Evolutionary conservation across 176 grass and related monocot genomes (phyloP).

Genomic region (Oryza australiensis): DNA sequence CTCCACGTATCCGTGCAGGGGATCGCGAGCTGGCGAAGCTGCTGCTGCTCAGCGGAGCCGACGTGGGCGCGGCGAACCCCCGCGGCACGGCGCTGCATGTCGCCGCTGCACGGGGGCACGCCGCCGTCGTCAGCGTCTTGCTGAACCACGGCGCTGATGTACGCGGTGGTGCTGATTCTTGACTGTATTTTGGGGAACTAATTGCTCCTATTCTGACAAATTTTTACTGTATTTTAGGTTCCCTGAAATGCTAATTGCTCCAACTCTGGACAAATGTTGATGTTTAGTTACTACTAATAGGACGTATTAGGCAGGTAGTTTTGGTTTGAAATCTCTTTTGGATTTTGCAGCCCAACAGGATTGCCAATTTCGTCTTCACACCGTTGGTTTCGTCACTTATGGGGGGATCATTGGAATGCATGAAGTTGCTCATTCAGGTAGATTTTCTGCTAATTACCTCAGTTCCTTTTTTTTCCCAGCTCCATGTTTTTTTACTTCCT

Average conservation of each 20-base stretch:
- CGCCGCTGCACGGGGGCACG: not conserved
- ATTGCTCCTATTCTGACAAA: too few species aligned
- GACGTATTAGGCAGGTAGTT: not conserved
- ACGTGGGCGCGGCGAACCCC: constrained; percentile 5
- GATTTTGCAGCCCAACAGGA: constrained; percentile 16
- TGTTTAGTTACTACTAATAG: not conserved
- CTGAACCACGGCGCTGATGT: constrained; percentile 24
- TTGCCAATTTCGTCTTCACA: constrained; percentile 24
- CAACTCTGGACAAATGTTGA: not conserved
- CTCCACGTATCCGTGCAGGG: not conserved
- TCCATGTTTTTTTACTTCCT: not conserved
- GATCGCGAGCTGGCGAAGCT: constrained; percentile 31
- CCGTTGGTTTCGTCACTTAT: constrained; percentile 22
- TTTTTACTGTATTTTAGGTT: not conserved
- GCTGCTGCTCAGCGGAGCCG: constrained; percentile 22
- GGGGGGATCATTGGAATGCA: constrained; percentile 21
- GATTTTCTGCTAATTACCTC: not conserved
- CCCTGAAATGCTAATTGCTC: not conserved
- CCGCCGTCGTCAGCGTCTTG: constrained; percentile 7
- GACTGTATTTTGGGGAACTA: too few species aligned
- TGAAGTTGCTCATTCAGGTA: constrained; percentile 30
- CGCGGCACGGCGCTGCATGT: constrained; percentile 24
- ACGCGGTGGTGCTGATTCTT: not conserved
- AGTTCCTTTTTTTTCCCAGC: not conserved
- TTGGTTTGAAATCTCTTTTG: not conserved